Evolutionary conservation across 2,329 filamentous ascomycete species (phyloP), one percentile per base, ranked within the genome.

Genomic region (Sporothrix pseudoabietina): DNA sequence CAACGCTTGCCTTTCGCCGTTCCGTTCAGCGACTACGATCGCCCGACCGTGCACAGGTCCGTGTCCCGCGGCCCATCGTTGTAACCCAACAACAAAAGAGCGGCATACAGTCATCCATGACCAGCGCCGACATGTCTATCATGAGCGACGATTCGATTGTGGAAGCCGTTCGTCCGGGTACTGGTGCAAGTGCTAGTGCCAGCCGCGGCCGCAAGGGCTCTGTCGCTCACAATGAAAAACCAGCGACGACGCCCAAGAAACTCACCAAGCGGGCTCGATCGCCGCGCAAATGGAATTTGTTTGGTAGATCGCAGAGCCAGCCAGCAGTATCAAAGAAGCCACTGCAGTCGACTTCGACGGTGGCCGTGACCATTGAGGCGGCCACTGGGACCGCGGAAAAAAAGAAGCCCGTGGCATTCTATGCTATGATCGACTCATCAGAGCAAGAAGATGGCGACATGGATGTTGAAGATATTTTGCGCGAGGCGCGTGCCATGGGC

Each of bases 231-330:
- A 63, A 69, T 19, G 47, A n/a, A 16, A 68, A 35, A 32, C 44
- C 35, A 19, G 22, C 35, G 32, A 9, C 41, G 3, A 71, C 78
- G 0, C 81, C 86, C 0, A 89, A 86, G 79, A 90, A 90, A 78
- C 79, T 88, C 30, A 83, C 84, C 30, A 90, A 89, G 78, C 83
- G 84, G 71, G 79, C 85, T 0, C 85, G 83, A 59, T 88, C 87
- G 35, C 88, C 88, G 32, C 84, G 86, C 8, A 89, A 87, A 76
- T 91, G 89, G 89, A 90, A 90, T 75, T 79, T 90, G 14, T 91
- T 91, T 76, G 85, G 88, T 68, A 84, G 88, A 65, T 86, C 86
- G 0, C 86, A 88, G 41, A 84, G 80, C 49, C 82, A 84, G 57
- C 77, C 83, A 2, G 78, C 79, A 6, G 76, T 74, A 4, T 70